These are phyloP conservation scores for Gonium pectorale DNA, from an alignment of 139 green algal species.

Conservation along the genomic window DNA sequence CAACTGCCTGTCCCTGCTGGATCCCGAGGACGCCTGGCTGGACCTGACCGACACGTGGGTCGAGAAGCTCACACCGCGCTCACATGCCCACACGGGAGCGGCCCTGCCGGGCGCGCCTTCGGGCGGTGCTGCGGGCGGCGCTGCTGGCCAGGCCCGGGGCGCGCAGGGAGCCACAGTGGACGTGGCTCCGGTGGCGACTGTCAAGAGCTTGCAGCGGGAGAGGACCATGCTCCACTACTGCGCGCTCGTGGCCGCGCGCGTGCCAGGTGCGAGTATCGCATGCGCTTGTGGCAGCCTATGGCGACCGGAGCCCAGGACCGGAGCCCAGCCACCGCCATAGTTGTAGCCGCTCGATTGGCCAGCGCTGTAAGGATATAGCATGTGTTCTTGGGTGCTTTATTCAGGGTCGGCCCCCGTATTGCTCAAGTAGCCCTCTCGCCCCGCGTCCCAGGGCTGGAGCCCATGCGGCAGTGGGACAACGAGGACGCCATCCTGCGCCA, in stretches of 20 bases:
- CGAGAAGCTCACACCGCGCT: constrained; percentile 6
- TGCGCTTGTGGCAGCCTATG: no score
- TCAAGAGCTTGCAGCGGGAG: constrained; percentile 35
- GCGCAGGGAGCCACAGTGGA: not conserved
- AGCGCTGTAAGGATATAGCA: no score
- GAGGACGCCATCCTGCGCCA: constrained; percentile 48
- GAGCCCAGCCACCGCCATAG: no score
- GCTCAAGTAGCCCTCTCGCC: not conserved
- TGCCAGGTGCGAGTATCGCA: no score
- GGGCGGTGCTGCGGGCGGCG: not conserved
- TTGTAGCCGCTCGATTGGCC: no score
- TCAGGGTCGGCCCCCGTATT: no score
- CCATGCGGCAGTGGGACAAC: constrained; percentile 40
- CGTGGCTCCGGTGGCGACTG: constrained; percentile 22
- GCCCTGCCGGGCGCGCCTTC: no score
- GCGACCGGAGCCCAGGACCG: no score
- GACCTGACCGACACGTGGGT: constrained; percentile 55
- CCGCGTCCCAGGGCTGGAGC: constrained; percentile 13
- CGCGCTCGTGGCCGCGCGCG: constrained; percentile 20
- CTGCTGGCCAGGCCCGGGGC: not conserved
- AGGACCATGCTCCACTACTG: constrained; percentile 38
- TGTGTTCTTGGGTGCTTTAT: no score
- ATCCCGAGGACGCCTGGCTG: constrained; percentile 45
- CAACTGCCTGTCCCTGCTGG: constrained; percentile 43
- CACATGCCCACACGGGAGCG: no score